Percentiles rank a stretch among this genome's conserved stretches.
Conservation (phyloP, 345 rosid genomes). For the Camelina laxa region DNA sequence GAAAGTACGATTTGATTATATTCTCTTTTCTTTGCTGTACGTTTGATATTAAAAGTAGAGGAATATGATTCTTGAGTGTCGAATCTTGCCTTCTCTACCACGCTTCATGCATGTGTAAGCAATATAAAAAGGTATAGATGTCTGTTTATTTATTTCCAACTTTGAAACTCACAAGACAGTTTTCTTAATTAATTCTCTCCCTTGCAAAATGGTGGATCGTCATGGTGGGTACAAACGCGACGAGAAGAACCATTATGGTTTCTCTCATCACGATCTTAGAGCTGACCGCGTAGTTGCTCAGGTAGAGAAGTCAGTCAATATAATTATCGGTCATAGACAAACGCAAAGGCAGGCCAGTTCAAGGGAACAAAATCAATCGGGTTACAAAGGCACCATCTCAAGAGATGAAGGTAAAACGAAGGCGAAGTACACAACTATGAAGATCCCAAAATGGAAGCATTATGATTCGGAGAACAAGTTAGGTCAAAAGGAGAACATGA, state of each 20-base stretch:
- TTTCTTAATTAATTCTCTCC: neutral
- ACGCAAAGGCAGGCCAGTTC: neutral
- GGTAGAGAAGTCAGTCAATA: slow-evolving; percentile 27
- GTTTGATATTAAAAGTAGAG: neutral
- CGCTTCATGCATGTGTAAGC: slow-evolving; percentile 2
- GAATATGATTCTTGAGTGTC: slow-evolving; percentile 32
- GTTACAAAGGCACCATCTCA: too few species aligned
- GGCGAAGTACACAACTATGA: neutral
- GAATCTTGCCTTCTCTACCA: slow-evolving; percentile 18
- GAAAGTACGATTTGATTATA: neutral
- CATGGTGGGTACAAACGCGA: neutral
- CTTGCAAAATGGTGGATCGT: slow-evolving; percentile 6
- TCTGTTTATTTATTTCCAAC: neutral
- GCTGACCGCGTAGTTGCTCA: slow-evolving; percentile 1
- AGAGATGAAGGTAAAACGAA: neutral
- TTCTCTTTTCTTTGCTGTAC: neutral
- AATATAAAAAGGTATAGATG: neutral
- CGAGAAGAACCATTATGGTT: slow-evolving; percentile 3
- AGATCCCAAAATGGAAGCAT: slow-evolving; percentile 25
- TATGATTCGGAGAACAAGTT: slow-evolving; percentile 1
- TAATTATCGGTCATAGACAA: slow-evolving; percentile 9
- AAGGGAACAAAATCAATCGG: neutral
- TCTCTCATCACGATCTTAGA: neutral
- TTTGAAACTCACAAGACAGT: neutral
- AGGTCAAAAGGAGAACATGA: slow-evolving; percentile 1